A percentile compares a stretch with the other conserved stretches of the same genome.
Conservation (phyloP, 73 alveolate species). For the Halteria grandinella region DNA sequence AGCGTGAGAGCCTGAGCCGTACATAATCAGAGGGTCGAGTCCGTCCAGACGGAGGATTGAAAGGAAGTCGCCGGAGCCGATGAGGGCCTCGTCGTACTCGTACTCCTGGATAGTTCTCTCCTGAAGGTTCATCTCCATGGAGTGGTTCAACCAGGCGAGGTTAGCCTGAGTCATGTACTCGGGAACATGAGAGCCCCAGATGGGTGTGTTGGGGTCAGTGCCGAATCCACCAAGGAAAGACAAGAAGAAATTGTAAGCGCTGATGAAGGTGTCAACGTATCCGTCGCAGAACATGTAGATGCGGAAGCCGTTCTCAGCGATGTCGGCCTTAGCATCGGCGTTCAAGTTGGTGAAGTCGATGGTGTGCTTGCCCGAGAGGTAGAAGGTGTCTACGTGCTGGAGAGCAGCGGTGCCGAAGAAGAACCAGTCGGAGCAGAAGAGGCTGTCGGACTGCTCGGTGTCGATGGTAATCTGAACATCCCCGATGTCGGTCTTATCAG, state of each 20-base stretch:
- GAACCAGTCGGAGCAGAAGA: constrained; percentile 60
- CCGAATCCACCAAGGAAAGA: constrained; percentile 92
- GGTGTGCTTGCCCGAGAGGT: constrained; percentile 66
- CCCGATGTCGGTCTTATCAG: not conserved
- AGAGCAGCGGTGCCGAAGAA: constrained; percentile 41
- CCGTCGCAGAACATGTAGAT: constrained; percentile 82
- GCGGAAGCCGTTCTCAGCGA: constrained; percentile 69
- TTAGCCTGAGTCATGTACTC: constrained; percentile 81
- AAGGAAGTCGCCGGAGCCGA: constrained; percentile 89
- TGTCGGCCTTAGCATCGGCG: constrained; percentile 67
- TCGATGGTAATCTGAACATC: constrained; percentile 19
- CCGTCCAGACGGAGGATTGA: constrained; percentile 93
- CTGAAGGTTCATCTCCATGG: constrained; percentile 79
- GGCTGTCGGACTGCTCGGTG: constrained; percentile 7
- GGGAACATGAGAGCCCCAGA: constrained; percentile 82
- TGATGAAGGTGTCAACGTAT: constrained; percentile 62
- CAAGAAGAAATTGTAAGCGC: constrained; percentile 72
- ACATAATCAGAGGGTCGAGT: constrained; percentile 90
- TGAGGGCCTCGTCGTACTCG: constrained; percentile 72
- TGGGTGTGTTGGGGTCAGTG: constrained; percentile 73
- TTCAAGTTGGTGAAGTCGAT: constrained; percentile 67
- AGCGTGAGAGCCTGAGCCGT: constrained; percentile 91
- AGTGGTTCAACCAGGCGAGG: constrained; percentile 70
- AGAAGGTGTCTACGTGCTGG: constrained; percentile 42
- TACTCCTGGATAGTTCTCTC: constrained; percentile 71